phyloP scores from a whole-genome alignment of 2,329 filamentous ascomycete genomes.

The Eurotiales sp. region DNA sequence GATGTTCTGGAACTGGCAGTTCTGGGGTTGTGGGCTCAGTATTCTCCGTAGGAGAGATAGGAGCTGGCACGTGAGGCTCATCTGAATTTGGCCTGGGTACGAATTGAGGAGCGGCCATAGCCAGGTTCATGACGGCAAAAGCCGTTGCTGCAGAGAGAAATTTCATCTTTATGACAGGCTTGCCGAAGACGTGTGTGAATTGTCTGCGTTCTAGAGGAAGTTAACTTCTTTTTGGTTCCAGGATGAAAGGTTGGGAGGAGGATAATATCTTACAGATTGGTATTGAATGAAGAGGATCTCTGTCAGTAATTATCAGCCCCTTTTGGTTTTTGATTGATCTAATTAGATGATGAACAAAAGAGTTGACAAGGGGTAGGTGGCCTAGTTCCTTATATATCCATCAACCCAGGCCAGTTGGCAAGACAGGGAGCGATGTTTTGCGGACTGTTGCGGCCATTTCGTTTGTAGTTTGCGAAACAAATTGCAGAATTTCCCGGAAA shows the following conservation, averaged over 20 bases:
- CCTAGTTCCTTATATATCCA: background rate
- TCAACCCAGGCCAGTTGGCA: background rate
- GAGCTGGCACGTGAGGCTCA: no score
- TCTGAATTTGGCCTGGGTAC: background rate
- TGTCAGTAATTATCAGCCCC: background rate
- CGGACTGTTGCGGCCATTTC: background rate
- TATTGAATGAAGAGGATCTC: background rate
- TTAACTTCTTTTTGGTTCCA: background rate
- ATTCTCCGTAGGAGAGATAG: background rate
- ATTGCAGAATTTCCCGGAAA: background rate
- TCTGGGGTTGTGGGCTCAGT: background rate
- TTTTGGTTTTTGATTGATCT: background rate
- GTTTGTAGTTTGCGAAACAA: background rate
- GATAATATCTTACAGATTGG: background rate
- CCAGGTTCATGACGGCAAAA: slow-evolving; percentile 6
- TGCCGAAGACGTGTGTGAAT: background rate
- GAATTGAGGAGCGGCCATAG: slow-evolving; percentile 8
- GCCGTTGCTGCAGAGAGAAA: slow-evolving; percentile 13
- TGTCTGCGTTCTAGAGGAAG: background rate
- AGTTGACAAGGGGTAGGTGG: background rate
- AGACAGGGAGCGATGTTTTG: background rate
- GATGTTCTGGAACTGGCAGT: background rate
- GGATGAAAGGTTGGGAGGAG: background rate
- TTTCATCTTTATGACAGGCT: slow-evolving; percentile 10
- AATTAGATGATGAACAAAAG: background rate